phyloP scores from a whole-genome alignment of 1,284 basidiomycete genomes.

The Vanrija pseudolonga region DNA sequence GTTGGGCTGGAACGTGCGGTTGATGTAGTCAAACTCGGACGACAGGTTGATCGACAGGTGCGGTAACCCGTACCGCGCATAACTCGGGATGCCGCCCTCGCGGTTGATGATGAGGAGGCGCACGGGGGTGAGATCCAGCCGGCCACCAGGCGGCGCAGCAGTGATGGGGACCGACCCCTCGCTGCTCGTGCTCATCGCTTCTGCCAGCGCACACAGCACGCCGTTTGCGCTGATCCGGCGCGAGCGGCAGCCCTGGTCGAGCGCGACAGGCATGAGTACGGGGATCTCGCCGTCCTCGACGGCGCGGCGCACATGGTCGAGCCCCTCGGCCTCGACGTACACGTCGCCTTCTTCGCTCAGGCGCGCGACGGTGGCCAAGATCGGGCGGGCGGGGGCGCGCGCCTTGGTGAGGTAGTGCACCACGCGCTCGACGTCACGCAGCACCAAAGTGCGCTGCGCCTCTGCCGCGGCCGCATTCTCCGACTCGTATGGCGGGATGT shows the following conservation, averaged over 20 bases:
- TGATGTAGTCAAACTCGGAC: slow-evolving; percentile 83
- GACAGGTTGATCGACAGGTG: slow-evolving; percentile 94
- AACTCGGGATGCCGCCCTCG: slow-evolving; percentile 95
- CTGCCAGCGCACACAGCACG: slow-evolving; percentile 79
- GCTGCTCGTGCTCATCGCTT: slow-evolving; percentile 64
- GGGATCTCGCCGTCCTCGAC: slow-evolving; percentile 91
- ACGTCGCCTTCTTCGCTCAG: slow-evolving; percentile 49
- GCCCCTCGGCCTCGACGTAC: slow-evolving; percentile 61
- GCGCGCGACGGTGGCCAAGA: slow-evolving; percentile 78
- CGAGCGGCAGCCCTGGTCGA: slow-evolving; percentile 84
- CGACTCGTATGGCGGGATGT: slow-evolving; percentile 63
- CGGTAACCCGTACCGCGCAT: slow-evolving; percentile 88
- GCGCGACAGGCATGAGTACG: slow-evolving; percentile 87
- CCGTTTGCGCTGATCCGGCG: slow-evolving; percentile 86
- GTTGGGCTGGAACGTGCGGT: slow-evolving; percentile 70
- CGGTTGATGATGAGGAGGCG: slow-evolving; percentile 97
- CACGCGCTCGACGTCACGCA: slow-evolving; percentile 77
- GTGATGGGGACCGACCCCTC: background rate
- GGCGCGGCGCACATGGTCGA: slow-evolving; percentile 78
- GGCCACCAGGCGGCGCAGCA: background rate
- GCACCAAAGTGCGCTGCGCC: slow-evolving; percentile 61
- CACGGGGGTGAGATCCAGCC: slow-evolving; percentile 72
- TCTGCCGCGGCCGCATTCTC: slow-evolving; percentile 31
- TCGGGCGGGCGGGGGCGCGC: slow-evolving; percentile 79
- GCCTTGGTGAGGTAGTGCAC: slow-evolving; percentile 78